A percentile compares a stretch with the other conserved stretches of the same genome.
These are phyloP conservation scores for Xylaria sp. DNA, from an alignment of 2,329 filamentous ascomycete species.

Conservation along the genomic window DNA sequence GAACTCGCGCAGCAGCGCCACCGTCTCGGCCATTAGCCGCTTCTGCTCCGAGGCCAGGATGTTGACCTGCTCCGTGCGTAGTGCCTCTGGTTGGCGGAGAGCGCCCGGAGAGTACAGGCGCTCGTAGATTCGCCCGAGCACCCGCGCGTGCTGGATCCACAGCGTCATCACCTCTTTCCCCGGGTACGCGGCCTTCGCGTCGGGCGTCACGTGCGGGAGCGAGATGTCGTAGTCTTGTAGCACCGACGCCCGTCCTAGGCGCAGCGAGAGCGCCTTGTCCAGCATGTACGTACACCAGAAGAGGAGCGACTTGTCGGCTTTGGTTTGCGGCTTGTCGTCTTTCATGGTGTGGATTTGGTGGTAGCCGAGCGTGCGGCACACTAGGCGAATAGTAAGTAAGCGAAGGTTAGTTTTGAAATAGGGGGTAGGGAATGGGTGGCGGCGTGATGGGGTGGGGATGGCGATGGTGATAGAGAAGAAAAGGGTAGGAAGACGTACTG, in stretches of 20 bases:
- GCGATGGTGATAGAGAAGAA: neutral
- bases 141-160: constrained; percentile 64
- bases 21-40: constrained; percentile 48
- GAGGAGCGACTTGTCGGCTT: constrained; percentile 53
- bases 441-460: neutral
- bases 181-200: constrained; percentile 51
- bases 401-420: neutral
- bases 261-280: constrained; percentile 65
- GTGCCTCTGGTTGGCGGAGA: constrained; percentile 50
- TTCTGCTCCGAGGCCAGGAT: constrained; percentile 49
- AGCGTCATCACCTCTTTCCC: constrained; percentile 54
- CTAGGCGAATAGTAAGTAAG: neutral
- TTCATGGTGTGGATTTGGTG: constrained; percentile 48
- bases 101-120: constrained; percentile 61
- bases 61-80: constrained; percentile 51
- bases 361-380: constrained; percentile 50
- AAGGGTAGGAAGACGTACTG: constrained; percentile 34
- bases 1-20: constrained; percentile 43
- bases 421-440: too few species aligned
- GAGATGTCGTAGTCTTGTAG: constrained; percentile 69
- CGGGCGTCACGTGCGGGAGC: constrained; percentile 49
- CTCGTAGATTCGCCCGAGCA: constrained; percentile 67
- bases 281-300: constrained; percentile 70
- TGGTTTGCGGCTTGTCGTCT: constrained; percentile 44
- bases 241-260: constrained; percentile 63